These are phyloP conservation scores for Aspergillus spinulosporus DNA, from an alignment of 2,329 filamentous ascomycete genomes.

Conservation along the genomic window DNA sequence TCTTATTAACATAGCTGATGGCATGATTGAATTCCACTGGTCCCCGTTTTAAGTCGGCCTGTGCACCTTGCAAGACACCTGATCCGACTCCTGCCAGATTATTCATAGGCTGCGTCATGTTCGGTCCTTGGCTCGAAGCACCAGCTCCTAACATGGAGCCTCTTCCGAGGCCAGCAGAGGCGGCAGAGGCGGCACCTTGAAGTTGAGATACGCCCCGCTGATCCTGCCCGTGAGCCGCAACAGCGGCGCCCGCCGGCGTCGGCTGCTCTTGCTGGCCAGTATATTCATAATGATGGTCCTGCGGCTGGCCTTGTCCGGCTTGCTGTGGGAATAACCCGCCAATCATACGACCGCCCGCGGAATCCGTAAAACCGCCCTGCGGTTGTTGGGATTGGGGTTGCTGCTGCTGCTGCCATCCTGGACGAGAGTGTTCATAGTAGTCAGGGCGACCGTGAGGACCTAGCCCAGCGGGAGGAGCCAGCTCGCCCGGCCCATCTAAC, in stretches of 20 bases:
- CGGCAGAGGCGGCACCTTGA: constrained; percentile 63
- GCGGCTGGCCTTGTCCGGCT: constrained; percentile 39
- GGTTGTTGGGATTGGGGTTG: constrained; percentile 32
- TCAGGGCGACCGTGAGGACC: constrained; percentile 37
- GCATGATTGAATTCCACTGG: constrained; percentile 99
- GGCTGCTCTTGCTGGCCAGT: constrained; percentile 48
- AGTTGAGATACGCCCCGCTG: constrained; percentile 66
- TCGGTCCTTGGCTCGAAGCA: constrained; percentile 45
- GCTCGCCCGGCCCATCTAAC: constrained; percentile 36
- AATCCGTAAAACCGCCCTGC: constrained; percentile 36
- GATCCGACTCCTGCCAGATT: constrained; percentile 61
- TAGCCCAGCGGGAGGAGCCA: constrained; percentile 34
- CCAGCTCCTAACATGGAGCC: constrained; percentile 52
- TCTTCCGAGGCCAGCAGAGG: constrained; percentile 51
- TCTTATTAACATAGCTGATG: constrained; percentile 99
- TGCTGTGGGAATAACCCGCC: constrained; percentile 40
- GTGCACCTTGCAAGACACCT: constrained; percentile 58
- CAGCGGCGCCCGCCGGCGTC: constrained; percentile 47
- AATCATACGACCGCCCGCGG: constrained; percentile 43
- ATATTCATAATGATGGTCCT: constrained; percentile 47
- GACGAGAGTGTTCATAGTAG: constrained; percentile 43
- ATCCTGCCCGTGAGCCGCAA: constrained; percentile 61
- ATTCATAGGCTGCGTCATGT: constrained; percentile 55
- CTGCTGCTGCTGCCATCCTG: constrained; percentile 40
- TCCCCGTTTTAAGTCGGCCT: constrained; percentile 69